Evolutionary conservation across 345 rosid genomes (phyloP).

Genomic region (Linum trigynum): DNA sequence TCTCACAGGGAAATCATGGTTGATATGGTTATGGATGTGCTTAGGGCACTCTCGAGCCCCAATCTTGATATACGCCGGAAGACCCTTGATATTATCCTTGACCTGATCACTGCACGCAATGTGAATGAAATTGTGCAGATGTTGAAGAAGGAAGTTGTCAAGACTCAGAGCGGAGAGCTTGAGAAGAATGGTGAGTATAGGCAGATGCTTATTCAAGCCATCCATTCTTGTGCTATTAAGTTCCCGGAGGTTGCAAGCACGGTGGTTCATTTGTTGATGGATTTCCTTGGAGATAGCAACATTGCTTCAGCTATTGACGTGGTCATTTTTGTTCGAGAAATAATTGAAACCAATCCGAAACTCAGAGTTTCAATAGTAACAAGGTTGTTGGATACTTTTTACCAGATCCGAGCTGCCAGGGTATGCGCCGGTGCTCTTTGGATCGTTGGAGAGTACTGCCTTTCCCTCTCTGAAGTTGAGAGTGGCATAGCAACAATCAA

Average conservation of each 20-base stretch:
- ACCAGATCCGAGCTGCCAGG: constrained; percentile 80
- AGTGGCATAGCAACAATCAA: constrained; percentile 68
- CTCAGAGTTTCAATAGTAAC: constrained; percentile 76
- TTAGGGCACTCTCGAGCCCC: constrained; percentile 83
- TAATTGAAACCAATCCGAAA: constrained; percentile 76
- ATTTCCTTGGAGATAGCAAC: constrained; percentile 81
- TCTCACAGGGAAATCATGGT: constrained; percentile 74
- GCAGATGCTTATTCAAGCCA: constrained; percentile 91
- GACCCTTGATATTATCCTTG: constrained; percentile 78
- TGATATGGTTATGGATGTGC: constrained; percentile 82
- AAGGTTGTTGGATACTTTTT: constrained; percentile 77
- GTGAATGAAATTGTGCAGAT: constrained; percentile 67
- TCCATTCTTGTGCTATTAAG: constrained; percentile 80
- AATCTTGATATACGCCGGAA: constrained; percentile 78
- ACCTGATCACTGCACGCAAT: constrained; percentile 65
- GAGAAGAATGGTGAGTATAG: constrained; percentile 89
- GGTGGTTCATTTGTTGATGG: constrained; percentile 84
- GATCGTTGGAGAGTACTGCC: constrained; percentile 87
- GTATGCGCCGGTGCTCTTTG: constrained; percentile 88
- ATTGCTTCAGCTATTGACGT: constrained; percentile 88
- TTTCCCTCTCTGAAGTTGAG: constrained; percentile 79
- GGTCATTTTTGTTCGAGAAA: constrained; percentile 67
- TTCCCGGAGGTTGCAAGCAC: constrained; percentile 94
- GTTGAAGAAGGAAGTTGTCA: constrained; percentile 84
- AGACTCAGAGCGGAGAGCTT: constrained; percentile 81